Evolutionary conservation across 371 early-diverging fungal species (phyloP), one percentile per base, ranked within the genome.

Genomic region (Batrachochytrium dendrobatidis): DNA sequence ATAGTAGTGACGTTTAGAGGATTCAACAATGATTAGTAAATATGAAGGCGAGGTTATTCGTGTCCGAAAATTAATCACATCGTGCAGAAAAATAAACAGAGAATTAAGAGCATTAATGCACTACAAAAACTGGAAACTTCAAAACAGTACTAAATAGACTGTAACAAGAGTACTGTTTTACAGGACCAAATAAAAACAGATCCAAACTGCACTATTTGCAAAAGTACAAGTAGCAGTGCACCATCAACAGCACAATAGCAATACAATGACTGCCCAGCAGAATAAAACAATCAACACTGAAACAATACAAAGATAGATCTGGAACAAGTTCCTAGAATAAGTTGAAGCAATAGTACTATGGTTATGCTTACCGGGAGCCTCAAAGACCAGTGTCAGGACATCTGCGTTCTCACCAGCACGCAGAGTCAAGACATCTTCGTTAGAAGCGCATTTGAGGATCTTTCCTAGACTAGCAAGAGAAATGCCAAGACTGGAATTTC

Each of bases 401-500:
- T 96, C 95, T 17, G 82, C 89, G 55, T 83, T 80, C 64, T 94
- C 93, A 56, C 90, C 90, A 46, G 94, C 93, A 79, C 85, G 87
- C 62, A 98, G 66, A 32, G 94, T 94, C 55, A 95, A 73, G 52
- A 86, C 81, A 75, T 98, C 98, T 55, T 94, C 91, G 68, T 91
- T 91, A 61, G 84, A 86, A 28, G 93, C 90, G 74, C 94, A 92
- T 77, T 91, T 94, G 68, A 98, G 80, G 58, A 99, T 86, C 82
- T 98, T 98, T 75, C 83, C 80, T 63, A 99, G 73, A 50, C 86
- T 86, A 44, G 70, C 72, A 50, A 99, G 73, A 70, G 88, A 91
- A 69, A 99, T 81, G 61, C 98, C 99, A 52, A 99, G 83, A 35
- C 91, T 85, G 53, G 94, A 74, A 73, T 87, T 87, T 66, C 94